Conservation (phyloP, 2,329 filamentous ascomycete species). For the Exophiala sp. region DNA sequence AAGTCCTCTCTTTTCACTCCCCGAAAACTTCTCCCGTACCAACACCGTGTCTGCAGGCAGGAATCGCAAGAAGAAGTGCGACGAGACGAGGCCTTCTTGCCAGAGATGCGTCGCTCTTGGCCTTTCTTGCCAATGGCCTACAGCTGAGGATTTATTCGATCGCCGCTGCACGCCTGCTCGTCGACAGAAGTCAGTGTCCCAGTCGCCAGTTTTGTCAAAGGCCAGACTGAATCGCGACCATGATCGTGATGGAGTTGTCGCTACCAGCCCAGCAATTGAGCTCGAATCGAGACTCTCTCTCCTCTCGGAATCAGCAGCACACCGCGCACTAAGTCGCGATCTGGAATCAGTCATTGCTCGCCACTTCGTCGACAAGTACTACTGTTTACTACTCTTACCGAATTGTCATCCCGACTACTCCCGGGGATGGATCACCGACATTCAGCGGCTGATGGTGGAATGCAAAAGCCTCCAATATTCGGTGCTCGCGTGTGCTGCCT, state of each 20-base stretch:
- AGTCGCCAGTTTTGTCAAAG: not conserved
- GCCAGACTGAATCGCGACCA: not conserved
- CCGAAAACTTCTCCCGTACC: not conserved
- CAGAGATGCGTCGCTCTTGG: conserved; percentile 7
- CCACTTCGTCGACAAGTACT: conserved; percentile 20
- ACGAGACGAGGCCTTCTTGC: conserved; percentile 11
- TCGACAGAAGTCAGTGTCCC: not conserved
- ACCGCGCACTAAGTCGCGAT: conserved; percentile 10
- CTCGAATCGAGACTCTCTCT: conserved; percentile 5
- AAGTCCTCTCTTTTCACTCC: not conserved
- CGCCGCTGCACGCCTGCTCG: conserved; percentile 13
- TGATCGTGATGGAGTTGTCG: not conserved
- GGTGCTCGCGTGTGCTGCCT: conserved; percentile 16
- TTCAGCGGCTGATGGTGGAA: conserved; percentile 15
- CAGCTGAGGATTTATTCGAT: conserved; percentile 15
- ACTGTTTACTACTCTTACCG: conserved; percentile 12
- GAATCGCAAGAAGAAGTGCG: conserved; percentile 18
- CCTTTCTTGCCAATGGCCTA: conserved; percentile 17
- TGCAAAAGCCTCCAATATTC: conserved; percentile 15
- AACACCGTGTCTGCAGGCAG: conserved; percentile 4
- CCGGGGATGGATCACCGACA: conserved; percentile 17
- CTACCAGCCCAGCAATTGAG: too few species aligned
- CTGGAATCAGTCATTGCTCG: conserved; percentile 16
- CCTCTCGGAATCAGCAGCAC: conserved; percentile 11
- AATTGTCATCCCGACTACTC: conserved; percentile 18